Percentiles rank a stretch among this genome's conserved stretches.
Evolutionary conservation across 2,329 filamentous ascomycete genomes (phyloP).

Genomic region (Rhynchosporium graminicola): DNA sequence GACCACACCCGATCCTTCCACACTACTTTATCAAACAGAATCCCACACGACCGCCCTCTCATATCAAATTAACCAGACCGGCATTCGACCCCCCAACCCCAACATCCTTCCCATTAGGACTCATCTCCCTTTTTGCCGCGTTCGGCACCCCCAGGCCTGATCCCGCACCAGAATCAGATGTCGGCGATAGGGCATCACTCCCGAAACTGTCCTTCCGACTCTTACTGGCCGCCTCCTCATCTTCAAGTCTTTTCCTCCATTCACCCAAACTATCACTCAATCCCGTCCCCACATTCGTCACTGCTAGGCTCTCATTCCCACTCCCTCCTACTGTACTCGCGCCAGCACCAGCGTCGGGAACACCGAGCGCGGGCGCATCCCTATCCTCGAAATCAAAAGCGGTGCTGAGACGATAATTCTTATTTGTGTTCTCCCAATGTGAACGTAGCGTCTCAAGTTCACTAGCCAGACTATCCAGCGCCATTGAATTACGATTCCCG

Average conservation of each 20-base stretch:
- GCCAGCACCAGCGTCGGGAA: background rate
- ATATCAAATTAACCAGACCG: constrained; percentile 30
- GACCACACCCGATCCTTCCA: background rate
- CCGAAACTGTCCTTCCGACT: constrained; percentile 30
- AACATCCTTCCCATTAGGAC: constrained; percentile 36
- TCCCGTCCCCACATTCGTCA: constrained; percentile 49
- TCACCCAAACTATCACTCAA: constrained; percentile 74
- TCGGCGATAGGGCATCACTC: constrained; percentile 19
- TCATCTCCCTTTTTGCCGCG: constrained; percentile 33
- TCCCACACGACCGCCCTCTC: background rate
- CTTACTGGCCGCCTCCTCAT: constrained; percentile 39
- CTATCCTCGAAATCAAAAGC: constrained; percentile 73
- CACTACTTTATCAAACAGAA: no score
- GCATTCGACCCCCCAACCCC: constrained; percentile 17
- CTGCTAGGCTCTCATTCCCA: constrained; percentile 45
- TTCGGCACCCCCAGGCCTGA: background rate
- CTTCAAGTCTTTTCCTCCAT: constrained; percentile 78
- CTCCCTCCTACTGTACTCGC: no score
- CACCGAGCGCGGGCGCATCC: constrained; percentile 36
- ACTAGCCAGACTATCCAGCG: constrained; percentile 85
- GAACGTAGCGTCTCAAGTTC: constrained; percentile 88
- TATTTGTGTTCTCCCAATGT: constrained; percentile 95
- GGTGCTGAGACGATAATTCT: constrained; percentile 88
- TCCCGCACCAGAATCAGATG: background rate
- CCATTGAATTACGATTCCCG: constrained; percentile 62